Conservation (phyloP, 1,284 basidiomycete genomes). For the Trichosporon asahii region DNA sequence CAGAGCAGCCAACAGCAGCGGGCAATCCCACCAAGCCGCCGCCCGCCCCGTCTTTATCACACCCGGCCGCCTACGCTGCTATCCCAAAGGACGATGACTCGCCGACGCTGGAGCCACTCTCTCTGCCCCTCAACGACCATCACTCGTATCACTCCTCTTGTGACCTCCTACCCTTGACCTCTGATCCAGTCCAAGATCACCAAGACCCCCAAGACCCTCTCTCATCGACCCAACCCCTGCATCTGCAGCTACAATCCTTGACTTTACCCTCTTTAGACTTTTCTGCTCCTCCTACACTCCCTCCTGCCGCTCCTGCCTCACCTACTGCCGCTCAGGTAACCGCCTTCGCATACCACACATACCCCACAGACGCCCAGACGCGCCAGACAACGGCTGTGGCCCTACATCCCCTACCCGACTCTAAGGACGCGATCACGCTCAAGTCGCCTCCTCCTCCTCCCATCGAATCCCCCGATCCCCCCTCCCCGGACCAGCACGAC, state of each 20-base stretch:
- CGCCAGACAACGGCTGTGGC: too few species aligned
- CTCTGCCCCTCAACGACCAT: neutral
- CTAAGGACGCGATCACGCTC: neutral
- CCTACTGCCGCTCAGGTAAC: neutral
- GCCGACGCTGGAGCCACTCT: neutral
- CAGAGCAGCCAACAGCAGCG: too few species aligned
- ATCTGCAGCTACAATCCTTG: neutral
- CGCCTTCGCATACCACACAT: neutral
- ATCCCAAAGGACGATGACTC: neutral
- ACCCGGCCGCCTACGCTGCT: neutral
- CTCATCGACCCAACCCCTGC: neutral
- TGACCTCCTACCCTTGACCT: neutral
- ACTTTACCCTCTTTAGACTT: neutral
- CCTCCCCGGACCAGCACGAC: too few species aligned
- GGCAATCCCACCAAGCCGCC: neutral
- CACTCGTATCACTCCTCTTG: neutral
- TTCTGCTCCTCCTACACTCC: too few species aligned
- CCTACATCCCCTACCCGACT: neutral
- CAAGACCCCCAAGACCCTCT: neutral
- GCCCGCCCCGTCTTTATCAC: neutral
- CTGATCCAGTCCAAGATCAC: neutral
- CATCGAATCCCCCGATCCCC: neutral
- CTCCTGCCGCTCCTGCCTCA: too few species aligned
- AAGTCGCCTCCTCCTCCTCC: too few species aligned
- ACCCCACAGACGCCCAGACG: neutral